Evolutionary conservation across 352 stramenopile genomes (phyloP).

Genomic region (Phytophthora colocasiae): DNA sequence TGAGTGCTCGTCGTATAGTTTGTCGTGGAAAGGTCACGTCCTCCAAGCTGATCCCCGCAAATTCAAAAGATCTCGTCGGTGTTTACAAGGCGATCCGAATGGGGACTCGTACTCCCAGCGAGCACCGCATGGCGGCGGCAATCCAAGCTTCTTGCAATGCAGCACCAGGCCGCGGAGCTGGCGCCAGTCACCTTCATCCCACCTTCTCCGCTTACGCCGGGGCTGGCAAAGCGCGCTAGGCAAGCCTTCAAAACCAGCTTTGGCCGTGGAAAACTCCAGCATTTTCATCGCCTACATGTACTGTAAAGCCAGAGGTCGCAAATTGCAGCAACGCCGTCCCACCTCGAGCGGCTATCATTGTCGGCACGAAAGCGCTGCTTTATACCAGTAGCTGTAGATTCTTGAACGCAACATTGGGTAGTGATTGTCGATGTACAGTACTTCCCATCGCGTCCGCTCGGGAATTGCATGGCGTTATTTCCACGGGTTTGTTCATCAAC

Average conservation of each 20-base stretch:
- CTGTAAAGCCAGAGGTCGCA: conserved; percentile 4
- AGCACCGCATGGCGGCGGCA: conserved; percentile 10
- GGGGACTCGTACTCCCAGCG: background rate
- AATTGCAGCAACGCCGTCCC: conserved; percentile 7
- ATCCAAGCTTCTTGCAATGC: conserved; percentile 15
- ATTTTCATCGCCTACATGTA: no score
- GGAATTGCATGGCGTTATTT: no score
- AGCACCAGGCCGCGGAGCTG: conserved; percentile 24
- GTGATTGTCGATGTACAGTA: conserved; percentile 6
- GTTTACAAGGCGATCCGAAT: conserved; percentile 20
- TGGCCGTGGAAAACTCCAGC: no score
- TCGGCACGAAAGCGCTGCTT: conserved; percentile 12
- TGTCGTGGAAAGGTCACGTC: no score
- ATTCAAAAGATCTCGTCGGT: conserved; percentile 19
- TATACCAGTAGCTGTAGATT: conserved; percentile 8
- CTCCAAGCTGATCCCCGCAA: conserved; percentile 9
- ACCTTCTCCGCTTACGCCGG: conserved; percentile 17
- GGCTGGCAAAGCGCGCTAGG: background rate
- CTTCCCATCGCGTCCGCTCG: background rate
- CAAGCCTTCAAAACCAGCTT: background rate
- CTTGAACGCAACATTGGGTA: conserved; percentile 25
- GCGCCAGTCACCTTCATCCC: conserved; percentile 42
- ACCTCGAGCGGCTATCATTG: conserved; percentile 10
- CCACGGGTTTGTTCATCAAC: no score
- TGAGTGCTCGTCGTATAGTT: no score